Evolutionary conservation across 495 filamentous ascomycete species (phyloP), one percentile per base, ranked within the genome.

Genomic region (Apodospora peruviana): DNA sequence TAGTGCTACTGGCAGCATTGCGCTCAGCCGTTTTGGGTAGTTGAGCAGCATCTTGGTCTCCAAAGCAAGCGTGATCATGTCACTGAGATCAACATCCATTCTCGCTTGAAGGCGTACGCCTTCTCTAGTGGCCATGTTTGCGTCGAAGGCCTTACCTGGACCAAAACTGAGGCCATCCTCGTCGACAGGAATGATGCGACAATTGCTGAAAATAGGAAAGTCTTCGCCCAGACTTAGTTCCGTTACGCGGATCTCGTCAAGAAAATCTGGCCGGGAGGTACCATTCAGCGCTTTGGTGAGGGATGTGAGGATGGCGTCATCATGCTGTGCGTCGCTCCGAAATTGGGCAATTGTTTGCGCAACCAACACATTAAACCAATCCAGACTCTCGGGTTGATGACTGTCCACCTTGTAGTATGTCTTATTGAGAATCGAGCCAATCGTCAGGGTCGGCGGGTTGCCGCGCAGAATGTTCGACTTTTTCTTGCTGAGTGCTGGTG

Each of bases 181-280:
- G 52, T 94, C 88, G 0, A 87, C 83, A 3, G 87, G 87, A 19
- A 88, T 88, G 42, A 98, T 88, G 48, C 94, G 83, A 64, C 93
- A 97, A 66, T 98, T 98, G 74, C 91, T 96, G 67, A 98, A 95
- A 16, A 98, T 98, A 7, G 93, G 93, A 52, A 97, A 98, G 53
- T 97, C 94, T 55, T 98, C 93, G 17, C 93, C 93, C 0, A 98
- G 74, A 16, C 80, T 90, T 47, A 98, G 81, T 66, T 98, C 93
- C 2, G 91, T 96, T 37, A 98, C 87, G 22, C 81, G 82, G 46
- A 98, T 96, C 59, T 91, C 88, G 65, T 91, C 91, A 12, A 97
- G 72, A 61, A 94, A 98, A 40, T 88, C 86, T 1, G 93, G 94
- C 43, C 91, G 90, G 53, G 83, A 84, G 3, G 78, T 72, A 27